phyloP scores from a whole-genome alignment of 345 rosid species.

The Linum lewisii region DNA sequence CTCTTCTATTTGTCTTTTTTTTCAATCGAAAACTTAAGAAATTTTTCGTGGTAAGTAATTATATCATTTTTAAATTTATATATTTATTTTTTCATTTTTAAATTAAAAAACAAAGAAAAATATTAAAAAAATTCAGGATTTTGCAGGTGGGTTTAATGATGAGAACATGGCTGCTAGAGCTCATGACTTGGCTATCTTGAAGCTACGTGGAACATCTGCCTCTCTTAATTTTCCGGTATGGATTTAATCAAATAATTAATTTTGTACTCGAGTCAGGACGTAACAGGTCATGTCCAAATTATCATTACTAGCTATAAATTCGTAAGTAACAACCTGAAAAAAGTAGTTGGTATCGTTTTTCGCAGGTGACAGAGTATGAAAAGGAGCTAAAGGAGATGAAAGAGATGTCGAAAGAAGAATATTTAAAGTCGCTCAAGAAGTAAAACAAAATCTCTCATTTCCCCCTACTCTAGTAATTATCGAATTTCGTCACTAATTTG shows the following conservation, averaged over 20 bases:
- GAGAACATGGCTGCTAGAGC: constrained; percentile 16
- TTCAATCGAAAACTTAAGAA: neutral
- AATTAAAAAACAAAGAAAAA: too few species aligned
- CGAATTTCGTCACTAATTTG: neutral
- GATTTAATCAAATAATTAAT: too few species aligned
- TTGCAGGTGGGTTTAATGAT: constrained; percentile 16
- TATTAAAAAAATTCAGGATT: neutral
- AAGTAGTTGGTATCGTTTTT: neutral
- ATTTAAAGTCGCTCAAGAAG: constrained; percentile 12
- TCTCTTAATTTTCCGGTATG: constrained; percentile 17
- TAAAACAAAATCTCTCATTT: neutral
- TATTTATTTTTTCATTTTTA: too few species aligned
- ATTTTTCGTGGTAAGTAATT: neutral
- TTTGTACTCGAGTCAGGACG: too few species aligned
- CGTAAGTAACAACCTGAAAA: too few species aligned
- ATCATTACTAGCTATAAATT: too few species aligned
- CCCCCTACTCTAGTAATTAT: too few species aligned
- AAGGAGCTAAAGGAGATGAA: constrained; percentile 17
- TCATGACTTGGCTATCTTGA: constrained; percentile 20
- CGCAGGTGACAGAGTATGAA: constrained; percentile 7
- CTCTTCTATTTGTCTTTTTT: neutral
- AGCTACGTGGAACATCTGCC: constrained; percentile 8
- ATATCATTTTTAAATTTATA: too few species aligned
- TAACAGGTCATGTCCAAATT: too few species aligned
- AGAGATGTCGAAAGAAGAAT: constrained; percentile 8